phyloP scores from a whole-genome alignment of 2,329 filamentous ascomycete species.

The Westerdykella sp. region DNA sequence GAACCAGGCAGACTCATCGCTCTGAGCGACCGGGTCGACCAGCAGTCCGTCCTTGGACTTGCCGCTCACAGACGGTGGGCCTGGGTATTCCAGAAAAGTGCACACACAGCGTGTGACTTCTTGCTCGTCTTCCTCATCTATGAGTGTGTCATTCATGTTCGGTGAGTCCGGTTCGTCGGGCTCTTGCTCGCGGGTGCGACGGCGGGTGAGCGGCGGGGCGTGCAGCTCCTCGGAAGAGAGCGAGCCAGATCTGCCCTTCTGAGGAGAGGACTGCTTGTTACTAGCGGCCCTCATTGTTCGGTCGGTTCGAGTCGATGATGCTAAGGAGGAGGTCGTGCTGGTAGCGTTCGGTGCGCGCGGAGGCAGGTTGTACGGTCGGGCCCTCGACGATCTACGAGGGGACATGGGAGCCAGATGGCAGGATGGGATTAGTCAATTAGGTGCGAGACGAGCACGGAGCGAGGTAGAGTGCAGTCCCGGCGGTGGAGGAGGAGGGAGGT shows the following conservation, averaged over 20 bases:
- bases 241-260: constrained; percentile 66
- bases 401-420: constrained; percentile 43
- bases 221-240: constrained; percentile 62
- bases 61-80: constrained; percentile 57
- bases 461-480: too few species aligned
- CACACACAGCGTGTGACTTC: constrained; percentile 95
- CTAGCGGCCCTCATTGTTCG: constrained; percentile 64
- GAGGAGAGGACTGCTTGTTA: constrained; percentile 65
- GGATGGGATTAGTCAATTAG: constrained; percentile 7
- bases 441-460: too few species aligned
- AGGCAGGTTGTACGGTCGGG: constrained; percentile 67
- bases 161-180: constrained; percentile 49
- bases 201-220: constrained; percentile 65
- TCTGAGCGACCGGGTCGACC: constrained; percentile 46
- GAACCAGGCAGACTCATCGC: constrained; percentile 85
- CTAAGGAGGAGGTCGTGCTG: constrained; percentile 67
- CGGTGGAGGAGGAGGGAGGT: too few species aligned
- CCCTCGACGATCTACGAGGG: constrained; percentile 86
- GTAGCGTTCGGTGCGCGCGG: constrained; percentile 62
- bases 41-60: constrained; percentile 43
- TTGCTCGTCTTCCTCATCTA: constrained; percentile 59
- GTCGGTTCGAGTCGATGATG: constrained; percentile 67
- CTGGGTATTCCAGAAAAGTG: constrained; percentile 90
- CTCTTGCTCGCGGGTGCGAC: constrained; percentile 70
- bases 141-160: constrained; percentile 49